These are phyloP conservation scores for Fusarium piperis DNA, from an alignment of 2,329 filamentous ascomycete species.

Conservation along the genomic window DNA sequence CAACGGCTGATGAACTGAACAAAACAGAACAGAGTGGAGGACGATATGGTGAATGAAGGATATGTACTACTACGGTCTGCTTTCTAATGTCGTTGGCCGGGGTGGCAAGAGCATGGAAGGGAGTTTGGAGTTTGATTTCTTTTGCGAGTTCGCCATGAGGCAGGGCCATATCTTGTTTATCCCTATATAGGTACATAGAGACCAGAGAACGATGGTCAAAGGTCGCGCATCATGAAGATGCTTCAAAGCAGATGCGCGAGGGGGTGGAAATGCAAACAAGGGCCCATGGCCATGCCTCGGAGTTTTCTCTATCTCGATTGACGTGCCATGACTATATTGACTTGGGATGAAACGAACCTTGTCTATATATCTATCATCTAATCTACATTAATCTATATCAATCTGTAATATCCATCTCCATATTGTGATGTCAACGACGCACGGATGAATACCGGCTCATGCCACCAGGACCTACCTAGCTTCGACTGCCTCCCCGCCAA, in stretches of 20 bases:
- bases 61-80: conserved; percentile 43
- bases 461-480: not conserved
- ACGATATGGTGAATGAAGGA: conserved; percentile 34
- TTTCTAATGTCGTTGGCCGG: conserved; percentile 41
- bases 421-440: conserved; percentile 15
- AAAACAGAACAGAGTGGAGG: conserved; percentile 9
- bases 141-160: conserved; percentile 13
- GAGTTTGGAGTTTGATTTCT: conserved; percentile 37
- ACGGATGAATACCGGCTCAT: conserved; percentile 37
- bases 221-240: conserved; percentile 31
- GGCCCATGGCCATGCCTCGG: conserved; percentile 26
- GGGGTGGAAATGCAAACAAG: conserved; percentile 37
- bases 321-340: not conserved
- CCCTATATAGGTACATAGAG: conserved; percentile 38
- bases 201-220: conserved; percentile 32
- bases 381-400: not conserved
- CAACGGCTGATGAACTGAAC: conserved; percentile 27
- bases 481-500: not conserved
- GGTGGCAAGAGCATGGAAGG: conserved; percentile 42
- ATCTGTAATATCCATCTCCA: not conserved
- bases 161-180: conserved; percentile 30
- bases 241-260: conserved; percentile 29
- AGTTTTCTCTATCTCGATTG: not conserved
- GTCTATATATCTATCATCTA: not conserved
- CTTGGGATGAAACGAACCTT: not conserved